These are phyloP conservation scores for Fomitopsis pinicola DNA, from an alignment of 1,284 basidiomycete genomes.

Conservation along the genomic window DNA sequence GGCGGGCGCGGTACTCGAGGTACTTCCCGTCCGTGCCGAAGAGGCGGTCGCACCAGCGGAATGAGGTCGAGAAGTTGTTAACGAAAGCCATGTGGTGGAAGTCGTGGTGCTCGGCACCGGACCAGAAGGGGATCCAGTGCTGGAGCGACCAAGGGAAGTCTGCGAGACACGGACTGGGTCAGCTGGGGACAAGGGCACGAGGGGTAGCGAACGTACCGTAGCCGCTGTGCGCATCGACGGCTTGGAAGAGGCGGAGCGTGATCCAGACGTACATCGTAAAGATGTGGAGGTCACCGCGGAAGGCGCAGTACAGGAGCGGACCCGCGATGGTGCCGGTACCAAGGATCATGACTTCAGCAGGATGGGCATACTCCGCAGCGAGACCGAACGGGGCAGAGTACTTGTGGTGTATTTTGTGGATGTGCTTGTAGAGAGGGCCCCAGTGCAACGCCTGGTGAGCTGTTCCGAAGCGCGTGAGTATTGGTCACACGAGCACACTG, in stretches of 20 bases:
- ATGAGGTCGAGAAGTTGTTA: conserved; percentile 89
- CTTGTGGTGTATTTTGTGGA: conserved; percentile 98
- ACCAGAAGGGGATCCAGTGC: conserved; percentile 96
- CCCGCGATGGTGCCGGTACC: conserved; percentile 84
- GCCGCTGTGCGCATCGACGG: conserved; percentile 95
- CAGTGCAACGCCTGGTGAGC: conserved; percentile 92
- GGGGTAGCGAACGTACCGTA: conserved; percentile 57
- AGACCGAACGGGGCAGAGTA: conserved; percentile 97
- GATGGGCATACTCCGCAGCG: conserved; percentile 97
- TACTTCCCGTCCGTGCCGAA: conserved; percentile 89
- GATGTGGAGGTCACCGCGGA: conserved; percentile 79
- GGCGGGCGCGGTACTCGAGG: conserved; percentile 64
- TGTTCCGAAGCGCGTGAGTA: conserved; percentile 27
- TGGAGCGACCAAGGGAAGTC: conserved; percentile 98
- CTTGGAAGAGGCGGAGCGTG: conserved; percentile 91
- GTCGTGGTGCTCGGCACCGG: conserved; percentile 97
- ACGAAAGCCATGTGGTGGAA: conserved; percentile 93
- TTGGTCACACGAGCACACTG: conserved; percentile 4
- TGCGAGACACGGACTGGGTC: conserved; percentile 22
- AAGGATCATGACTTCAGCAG: conserved; percentile 90
- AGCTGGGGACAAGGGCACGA: not conserved
- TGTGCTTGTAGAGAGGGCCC: conserved; percentile 91
- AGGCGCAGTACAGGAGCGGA: conserved; percentile 81
- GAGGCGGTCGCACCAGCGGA: conserved; percentile 88
- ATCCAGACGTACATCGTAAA: conserved; percentile 95